Evolutionary conservation across 768 basidiomycete species (phyloP).

Genomic region (Leucosporidium creatinivorum): DNA sequence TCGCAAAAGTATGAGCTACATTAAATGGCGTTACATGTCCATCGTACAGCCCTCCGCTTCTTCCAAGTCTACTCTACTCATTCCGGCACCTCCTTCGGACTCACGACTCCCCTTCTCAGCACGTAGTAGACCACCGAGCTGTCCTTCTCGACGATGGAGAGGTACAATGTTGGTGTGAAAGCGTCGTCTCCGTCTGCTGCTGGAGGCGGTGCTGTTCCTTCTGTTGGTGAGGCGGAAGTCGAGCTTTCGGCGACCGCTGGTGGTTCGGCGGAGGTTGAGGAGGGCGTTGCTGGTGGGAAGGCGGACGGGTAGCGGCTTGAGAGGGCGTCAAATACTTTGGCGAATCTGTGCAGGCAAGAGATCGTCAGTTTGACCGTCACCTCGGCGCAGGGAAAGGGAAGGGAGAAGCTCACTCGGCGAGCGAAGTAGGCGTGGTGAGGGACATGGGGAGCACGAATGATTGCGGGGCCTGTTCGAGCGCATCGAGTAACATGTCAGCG

Average conservation of each 20-base stretch:
- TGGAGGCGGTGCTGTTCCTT: neutral
- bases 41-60: no score
- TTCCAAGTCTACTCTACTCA: slow-evolving; percentile 3
- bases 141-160: slow-evolving; percentile 32
- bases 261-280: no score
- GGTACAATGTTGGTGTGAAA: slow-evolving; percentile 19
- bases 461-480: slow-evolving; percentile 1
- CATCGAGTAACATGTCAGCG: no score
- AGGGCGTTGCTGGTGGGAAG: no score
- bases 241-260: no score
- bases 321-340: slow-evolving; percentile 12
- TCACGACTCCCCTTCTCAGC: slow-evolving; percentile 27
- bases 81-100: slow-evolving; percentile 32
- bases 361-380: neutral
- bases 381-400: neutral
- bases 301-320: slow-evolving; percentile 7
- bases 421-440: slow-evolving; percentile 20
- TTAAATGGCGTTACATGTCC: no score
- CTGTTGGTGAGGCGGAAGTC: no score
- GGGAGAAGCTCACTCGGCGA: slow-evolving; percentile 9
- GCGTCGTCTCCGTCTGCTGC: neutral
- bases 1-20: no score
- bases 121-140: slow-evolving; percentile 32
- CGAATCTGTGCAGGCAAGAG: slow-evolving; percentile 5
- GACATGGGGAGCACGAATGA: slow-evolving; percentile 21